Conservation (phyloP, 2,329 filamentous ascomycete species). For the Hirsutella thompsonii region DNA sequence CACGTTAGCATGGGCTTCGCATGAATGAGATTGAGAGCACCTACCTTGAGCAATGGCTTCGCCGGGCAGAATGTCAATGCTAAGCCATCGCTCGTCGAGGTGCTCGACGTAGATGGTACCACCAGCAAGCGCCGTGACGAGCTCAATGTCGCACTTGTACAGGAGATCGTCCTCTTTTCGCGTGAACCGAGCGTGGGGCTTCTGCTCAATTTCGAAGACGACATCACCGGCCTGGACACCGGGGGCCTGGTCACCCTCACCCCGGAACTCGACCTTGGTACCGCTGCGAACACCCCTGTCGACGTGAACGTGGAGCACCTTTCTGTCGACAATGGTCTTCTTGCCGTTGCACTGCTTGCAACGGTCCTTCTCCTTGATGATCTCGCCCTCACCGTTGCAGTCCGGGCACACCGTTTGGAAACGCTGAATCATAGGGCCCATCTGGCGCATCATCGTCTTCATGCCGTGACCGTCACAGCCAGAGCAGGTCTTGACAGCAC, state of each 20-base stretch:
- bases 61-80: conserved; percentile 81
- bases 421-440: conserved; percentile 99
- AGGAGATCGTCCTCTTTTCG: conserved; percentile 93
- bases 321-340: conserved; percentile 95
- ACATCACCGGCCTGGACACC: conserved; percentile 91
- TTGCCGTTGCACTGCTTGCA: conserved; percentile 96
- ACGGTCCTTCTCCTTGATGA: conserved; percentile 90
- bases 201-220: conserved; percentile 97
- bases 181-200: conserved; percentile 91
- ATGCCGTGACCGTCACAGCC: conserved; percentile 91
- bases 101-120: conserved; percentile 90
- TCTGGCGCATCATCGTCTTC: conserved; percentile 99
- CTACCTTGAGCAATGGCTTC: conserved; percentile 89
- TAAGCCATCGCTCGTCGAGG: conserved; percentile 93
- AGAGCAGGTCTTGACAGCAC: conserved; percentile 84
- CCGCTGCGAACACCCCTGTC: conserved; percentile 88
- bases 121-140: conserved; percentile 86
- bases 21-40: conserved; percentile 15
- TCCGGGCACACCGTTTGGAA: conserved; percentile 99
- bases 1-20: not conserved
- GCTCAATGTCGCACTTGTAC: conserved; percentile 89
- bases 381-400: conserved; percentile 95
- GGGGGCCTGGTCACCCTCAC: conserved; percentile 91
- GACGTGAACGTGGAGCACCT: conserved; percentile 96
- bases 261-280: conserved; percentile 93